These are phyloP conservation scores for Quercus parvula DNA, from an alignment of 306 rosid genomes.

Conservation along the genomic window DNA sequence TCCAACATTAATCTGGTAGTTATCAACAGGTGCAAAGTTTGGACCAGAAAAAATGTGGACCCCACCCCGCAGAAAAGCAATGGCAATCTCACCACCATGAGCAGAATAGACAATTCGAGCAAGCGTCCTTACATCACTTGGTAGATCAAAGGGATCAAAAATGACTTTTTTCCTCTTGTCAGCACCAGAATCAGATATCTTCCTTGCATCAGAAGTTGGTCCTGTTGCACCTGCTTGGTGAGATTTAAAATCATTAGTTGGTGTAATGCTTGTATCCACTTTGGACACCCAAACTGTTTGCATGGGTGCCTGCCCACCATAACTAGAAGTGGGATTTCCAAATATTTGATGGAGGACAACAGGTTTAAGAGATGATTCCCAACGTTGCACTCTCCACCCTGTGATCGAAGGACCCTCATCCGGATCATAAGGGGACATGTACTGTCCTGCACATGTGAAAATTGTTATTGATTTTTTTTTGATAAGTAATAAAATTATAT, in stretches of 20 bases:
- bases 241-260: conserved; percentile 85
- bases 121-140: conserved; percentile 97
- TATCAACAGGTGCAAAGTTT: conserved; percentile 77
- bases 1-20: conserved; percentile 92
- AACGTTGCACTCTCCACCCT: conserved; percentile 99
- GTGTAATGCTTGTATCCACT: conserved; percentile 81
- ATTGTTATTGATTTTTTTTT: conserved; percentile 11
- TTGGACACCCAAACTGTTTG: conserved; percentile 98
- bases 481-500: too few species aligned
- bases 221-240: conserved; percentile 56
- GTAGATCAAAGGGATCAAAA: conserved; percentile 98
- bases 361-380: conserved; percentile 93
- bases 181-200: conserved; percentile 38
- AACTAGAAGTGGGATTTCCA: conserved; percentile 89
- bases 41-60: conserved; percentile 97
- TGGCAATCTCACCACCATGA: conserved; percentile 98
- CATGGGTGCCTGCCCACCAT: conserved; percentile 96
- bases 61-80: conserved; percentile 96
- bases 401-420: conserved; percentile 98
- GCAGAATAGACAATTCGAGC: conserved; percentile 94
- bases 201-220: conserved; percentile 50
- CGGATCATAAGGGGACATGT: conserved; percentile 99
- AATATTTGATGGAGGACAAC: conserved; percentile 98
- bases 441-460: conserved; percentile 73
- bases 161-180: conserved; percentile 65